Evolutionary conservation across 2,329 filamentous ascomycete genomes (phyloP), one percentile per base, ranked within the genome.

Genomic region (Ophiosphaerella herpotricha): DNA sequence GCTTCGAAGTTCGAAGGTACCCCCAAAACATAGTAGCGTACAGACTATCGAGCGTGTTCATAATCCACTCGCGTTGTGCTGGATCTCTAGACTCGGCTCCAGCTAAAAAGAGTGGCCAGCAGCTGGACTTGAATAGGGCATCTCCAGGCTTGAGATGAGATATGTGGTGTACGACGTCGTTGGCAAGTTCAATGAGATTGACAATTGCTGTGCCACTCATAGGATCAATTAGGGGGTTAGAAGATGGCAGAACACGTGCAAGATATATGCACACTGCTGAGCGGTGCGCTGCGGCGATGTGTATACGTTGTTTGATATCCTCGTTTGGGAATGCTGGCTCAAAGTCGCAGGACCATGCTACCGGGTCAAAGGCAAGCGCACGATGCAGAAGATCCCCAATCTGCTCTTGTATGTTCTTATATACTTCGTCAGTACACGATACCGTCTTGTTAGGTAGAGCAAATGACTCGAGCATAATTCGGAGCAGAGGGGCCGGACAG

Each of bases 81-180:
- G 71, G 66, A 45, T 81, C 75, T 36, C 75, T 75, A 3, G 80
- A 79, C 58, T 84, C 82, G 0, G 82, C 82, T 1, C 82, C 82
- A 2, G 80, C 80, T 26, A 85, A 77, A 55, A 85, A 84, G 0
- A 81, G 74, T 1, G 82, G 81, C 82, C 82, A 85, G n/a, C 79
- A 79, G 2, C 81, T 83, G 7, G 80, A 82, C 62, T 84, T 85
- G 72, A 83, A 85, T 36, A 83, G 75, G 6, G 77, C 75, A 58
- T 82, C 80, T 2, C 73, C 66, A 16, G 77, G 74, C 24, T 72
- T 73, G 32, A 85, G 75, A 45, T 74, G 70, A 5, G 76, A 77
- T 21, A 85, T 72, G 50, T 83, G 78, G n/a, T 69, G 58, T 2
- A 84, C 69, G 33, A 82, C 80, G 31, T 82, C 80, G 21, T 73